phyloP scores from a whole-genome alignment of 495 filamentous ascomycete genomes.

The Penicillium flavigenum region DNA sequence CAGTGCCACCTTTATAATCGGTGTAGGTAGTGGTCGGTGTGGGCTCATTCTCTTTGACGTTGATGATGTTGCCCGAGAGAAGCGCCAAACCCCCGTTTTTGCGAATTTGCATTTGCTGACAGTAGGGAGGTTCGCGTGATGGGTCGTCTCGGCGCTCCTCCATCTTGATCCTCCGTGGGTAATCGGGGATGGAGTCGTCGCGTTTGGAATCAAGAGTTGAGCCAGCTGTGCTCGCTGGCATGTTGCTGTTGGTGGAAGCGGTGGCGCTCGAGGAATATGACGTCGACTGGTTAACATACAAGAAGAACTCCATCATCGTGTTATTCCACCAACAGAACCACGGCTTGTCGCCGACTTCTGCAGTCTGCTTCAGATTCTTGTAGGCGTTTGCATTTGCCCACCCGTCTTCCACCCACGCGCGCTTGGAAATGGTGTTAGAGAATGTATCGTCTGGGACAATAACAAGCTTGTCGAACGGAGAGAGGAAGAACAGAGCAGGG shows the following conservation, averaged over 20 bases:
- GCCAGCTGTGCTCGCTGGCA: slow-evolving; percentile 25
- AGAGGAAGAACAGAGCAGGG: slow-evolving; percentile 71
- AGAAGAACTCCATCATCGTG: slow-evolving; percentile 76
- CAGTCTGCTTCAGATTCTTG: slow-evolving; percentile 45
- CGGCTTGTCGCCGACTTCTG: slow-evolving; percentile 61
- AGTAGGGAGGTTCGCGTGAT: slow-evolving; percentile 53
- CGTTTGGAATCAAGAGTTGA: slow-evolving; percentile 20
- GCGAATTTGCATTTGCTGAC: slow-evolving; percentile 69
- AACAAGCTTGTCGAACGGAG: slow-evolving; percentile 78
- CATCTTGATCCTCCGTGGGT: slow-evolving; percentile 74
- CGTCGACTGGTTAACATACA: slow-evolving; percentile 67
- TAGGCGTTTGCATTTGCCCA: slow-evolving; percentile 15
- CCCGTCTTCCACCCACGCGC: slow-evolving; percentile 31
- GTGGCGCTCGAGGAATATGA: slow-evolving; percentile 36
- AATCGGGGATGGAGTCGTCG: slow-evolving; percentile 37
- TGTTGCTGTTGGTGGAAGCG: slow-evolving; percentile 18
- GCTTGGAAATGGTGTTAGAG: slow-evolving; percentile 36
- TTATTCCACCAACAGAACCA: slow-evolving; percentile 91
- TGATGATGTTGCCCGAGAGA: slow-evolving; percentile 50
- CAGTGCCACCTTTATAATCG: slow-evolving; percentile 23
- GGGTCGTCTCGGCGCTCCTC: slow-evolving; percentile 65
- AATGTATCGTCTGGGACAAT: slow-evolving; percentile 59
- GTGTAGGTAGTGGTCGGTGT: slow-evolving; percentile 39
- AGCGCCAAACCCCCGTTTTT: slow-evolving; percentile 46
- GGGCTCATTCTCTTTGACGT: slow-evolving; percentile 60